A percentile compares a stretch with the other conserved stretches of the same genome.
Conservation (phyloP, 208 protist genomes). For the Leishmania aethiopica region DNA sequence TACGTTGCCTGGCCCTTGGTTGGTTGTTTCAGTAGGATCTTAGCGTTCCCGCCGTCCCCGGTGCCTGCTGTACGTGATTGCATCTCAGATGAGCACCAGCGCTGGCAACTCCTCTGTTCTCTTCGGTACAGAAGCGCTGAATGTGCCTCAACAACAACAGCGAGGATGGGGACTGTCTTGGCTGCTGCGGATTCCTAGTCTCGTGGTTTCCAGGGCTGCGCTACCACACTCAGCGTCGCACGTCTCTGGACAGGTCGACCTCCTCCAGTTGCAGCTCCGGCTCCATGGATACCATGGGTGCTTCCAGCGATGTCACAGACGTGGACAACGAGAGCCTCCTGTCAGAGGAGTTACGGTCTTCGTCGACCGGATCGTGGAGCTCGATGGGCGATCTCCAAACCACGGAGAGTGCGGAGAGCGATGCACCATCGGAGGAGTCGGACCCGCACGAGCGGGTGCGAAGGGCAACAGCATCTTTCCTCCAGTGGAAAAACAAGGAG, state of each 20-base stretch:
- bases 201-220: slow-evolving; percentile 1
- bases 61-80: not conserved
- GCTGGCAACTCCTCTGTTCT: not conserved
- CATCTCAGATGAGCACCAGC: not conserved
- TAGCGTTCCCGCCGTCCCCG: not conserved
- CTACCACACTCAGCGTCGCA: not conserved
- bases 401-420: slow-evolving; percentile 8
- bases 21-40: not conserved
- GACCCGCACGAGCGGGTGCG: slow-evolving; percentile 25
- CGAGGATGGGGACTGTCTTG: not conserved
- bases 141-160: not conserved
- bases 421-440: slow-evolving; percentile 6
- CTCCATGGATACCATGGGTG: not conserved
- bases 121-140: not conserved
- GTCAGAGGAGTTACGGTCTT: not conserved
- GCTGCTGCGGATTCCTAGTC: not conserved
- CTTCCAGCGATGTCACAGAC: not conserved
- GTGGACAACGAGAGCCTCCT: slow-evolving; percentile 4
- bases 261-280: not conserved
- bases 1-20: not conserved
- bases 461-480: slow-evolving; percentile 15
- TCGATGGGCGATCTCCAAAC: not conserved
- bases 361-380: not conserved
- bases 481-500: slow-evolving; percentile 31
- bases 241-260: not conserved